Base-by-base conservation (phyloP, 2,329 filamentous ascomycete species). In the Fusarium veterinarium region DNA sequence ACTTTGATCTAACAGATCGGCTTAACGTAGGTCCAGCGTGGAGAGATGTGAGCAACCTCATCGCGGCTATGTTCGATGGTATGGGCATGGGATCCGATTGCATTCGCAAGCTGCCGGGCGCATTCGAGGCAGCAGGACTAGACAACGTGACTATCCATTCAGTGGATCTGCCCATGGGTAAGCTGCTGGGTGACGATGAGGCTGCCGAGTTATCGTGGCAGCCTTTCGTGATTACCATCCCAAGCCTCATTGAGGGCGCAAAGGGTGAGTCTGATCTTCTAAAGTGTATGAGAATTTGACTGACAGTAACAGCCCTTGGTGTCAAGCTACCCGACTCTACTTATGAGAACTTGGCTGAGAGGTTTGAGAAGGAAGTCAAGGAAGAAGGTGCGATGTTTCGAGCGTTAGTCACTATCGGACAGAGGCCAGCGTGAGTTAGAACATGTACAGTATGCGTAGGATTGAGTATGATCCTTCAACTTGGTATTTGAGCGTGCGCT, bases 321-420 rank as follows among this genome's bases (percentile, higher is more conserved):
- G 69, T 56, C 1, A 13, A 69, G 25, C 23, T 72, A 13, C 45
- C 59, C 0, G n/a, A 55, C 1, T 65, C 51, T 1, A 25, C 35
- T 4, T 58, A 61, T 6, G 35, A 69, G 6, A 44, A 60, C 4
- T 35, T 72, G 2, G 51, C 44, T 0, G 64, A 49, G 14, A 65
- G 69, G 3, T 72, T 72, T 28, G 64, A 72, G 33, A 60, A 64
- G 3, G 68, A 72, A 30, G 51, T 60, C 6, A 40, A 57, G 10
- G 59, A 61, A 9, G 38, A 61, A 2, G 64, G 69, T 6, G 60
- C 45, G 3, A 30, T 72, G 8, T 65, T 71, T 38, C 63, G 30
- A 10, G 49, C 51, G 0, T 60, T 64, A 25, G 44, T 65, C 8
- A 25, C 67, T 4, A 44, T 38, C 14, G 69, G 69, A 5, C 51